Conservation (phyloP, 2,329 filamentous ascomycete species). For the Aspergillus nomiae region DNA sequence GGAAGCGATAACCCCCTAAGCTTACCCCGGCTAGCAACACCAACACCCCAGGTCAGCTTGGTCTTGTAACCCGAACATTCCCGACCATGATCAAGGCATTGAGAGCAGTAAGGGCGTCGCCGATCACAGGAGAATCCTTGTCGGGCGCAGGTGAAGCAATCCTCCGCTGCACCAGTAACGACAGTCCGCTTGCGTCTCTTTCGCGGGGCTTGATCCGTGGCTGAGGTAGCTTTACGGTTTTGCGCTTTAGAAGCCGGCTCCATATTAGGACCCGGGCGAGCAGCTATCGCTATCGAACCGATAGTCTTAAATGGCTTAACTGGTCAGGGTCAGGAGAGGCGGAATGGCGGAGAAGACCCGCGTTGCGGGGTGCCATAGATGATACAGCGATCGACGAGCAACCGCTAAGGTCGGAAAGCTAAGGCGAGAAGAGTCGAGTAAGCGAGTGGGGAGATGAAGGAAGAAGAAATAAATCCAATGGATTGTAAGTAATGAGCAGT, state of each 20-base stretch:
- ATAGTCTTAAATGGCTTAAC: background rate
- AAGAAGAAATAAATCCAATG: slow-evolving; percentile 6
- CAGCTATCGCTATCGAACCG: slow-evolving; percentile 12
- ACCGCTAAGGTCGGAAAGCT: background rate
- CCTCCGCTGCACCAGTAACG: slow-evolving; percentile 84
- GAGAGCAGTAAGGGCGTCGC: slow-evolving; percentile 89
- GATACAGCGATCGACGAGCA: slow-evolving; percentile 3
- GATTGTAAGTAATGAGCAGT: background rate
- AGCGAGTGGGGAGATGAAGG: background rate
- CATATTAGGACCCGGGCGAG: slow-evolving; percentile 15
- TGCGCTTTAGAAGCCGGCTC: slow-evolving; percentile 27
- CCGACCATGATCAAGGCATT: slow-evolving; percentile 86
- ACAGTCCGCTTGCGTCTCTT: slow-evolving; percentile 86
- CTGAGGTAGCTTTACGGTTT: slow-evolving; percentile 26
- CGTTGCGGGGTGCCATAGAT: slow-evolving; percentile 23
- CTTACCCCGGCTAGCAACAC: slow-evolving; percentile 93
- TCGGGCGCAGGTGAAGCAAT: slow-evolving; percentile 92
- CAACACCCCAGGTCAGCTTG: slow-evolving; percentile 93
- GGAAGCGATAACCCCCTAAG: slow-evolving; percentile 82
- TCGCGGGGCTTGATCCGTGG: slow-evolving; percentile 36
- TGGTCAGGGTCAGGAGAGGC: slow-evolving; percentile 2
- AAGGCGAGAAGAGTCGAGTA: background rate
- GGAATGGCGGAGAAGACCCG: slow-evolving; percentile 19
- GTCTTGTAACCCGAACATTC: slow-evolving; percentile 97
- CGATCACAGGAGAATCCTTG: slow-evolving; percentile 84